Evolutionary conservation across 1,284 basidiomycete genomes (phyloP).

Genomic region (Pterula multifida): DNA sequence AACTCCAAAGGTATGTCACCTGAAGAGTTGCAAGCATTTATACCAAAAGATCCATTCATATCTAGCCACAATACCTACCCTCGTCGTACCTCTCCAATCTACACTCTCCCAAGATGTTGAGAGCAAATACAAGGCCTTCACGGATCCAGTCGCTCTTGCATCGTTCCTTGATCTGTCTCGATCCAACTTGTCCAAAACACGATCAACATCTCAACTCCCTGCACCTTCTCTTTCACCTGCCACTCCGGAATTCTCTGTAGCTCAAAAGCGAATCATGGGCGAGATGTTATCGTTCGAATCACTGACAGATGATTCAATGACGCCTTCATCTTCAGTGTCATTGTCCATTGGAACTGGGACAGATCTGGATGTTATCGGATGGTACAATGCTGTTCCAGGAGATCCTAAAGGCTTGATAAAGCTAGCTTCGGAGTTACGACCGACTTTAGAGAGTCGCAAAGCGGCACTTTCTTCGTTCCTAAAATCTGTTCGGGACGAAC

Average conservation of each 20-base stretch:
- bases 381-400: not conserved
- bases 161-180: slow-evolving; percentile 78
- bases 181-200: slow-evolving; percentile 50
- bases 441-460: slow-evolving; percentile 37
- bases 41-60: slow-evolving; percentile 3
- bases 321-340: slow-evolving; percentile 15
- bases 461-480: slow-evolving; percentile 29
- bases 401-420: slow-evolving; percentile 38
- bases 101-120: slow-evolving; percentile 63
- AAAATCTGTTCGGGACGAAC: not conserved
- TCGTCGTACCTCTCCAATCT: slow-evolving; percentile 72
- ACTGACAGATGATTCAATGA: slow-evolving; percentile 39
- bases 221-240: slow-evolving; percentile 73
- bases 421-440: slow-evolving; percentile 26
- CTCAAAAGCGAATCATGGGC: slow-evolving; percentile 1
- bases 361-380: not conserved
- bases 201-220: slow-evolving; percentile 56
- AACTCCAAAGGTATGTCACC: slow-evolving; percentile 58
- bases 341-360: not conserved
- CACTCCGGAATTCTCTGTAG: slow-evolving; percentile 55
- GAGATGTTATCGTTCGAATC: slow-evolving; percentile 24
- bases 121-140: slow-evolving; percentile 71
- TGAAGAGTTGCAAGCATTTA: not conserved
- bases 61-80: slow-evolving; percentile 69
- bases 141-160: slow-evolving; percentile 67